phyloP scores from a whole-genome alignment of 257 asterid species.

The Capsicum chinense region DNA sequence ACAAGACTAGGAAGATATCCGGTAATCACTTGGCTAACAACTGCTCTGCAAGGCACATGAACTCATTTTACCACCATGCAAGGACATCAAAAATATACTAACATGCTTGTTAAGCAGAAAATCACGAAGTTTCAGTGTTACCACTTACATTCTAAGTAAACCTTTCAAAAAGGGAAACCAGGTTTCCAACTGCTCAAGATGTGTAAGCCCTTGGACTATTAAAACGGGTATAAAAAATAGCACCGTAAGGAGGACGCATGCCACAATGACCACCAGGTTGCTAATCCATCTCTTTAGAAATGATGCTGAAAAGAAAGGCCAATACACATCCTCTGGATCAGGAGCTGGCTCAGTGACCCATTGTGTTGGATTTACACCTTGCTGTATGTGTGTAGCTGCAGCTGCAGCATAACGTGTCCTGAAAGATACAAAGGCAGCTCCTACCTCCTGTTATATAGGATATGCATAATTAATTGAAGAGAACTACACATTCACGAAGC shows the following conservation, averaged over 20 bases:
- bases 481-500: not conserved
- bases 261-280: constrained; percentile 60
- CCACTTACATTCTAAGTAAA: constrained; percentile 68
- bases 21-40: constrained; percentile 80
- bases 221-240: constrained; percentile 82
- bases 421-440: constrained; percentile 97
- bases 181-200: constrained; percentile 82
- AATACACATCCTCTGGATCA: constrained; percentile 84
- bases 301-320: constrained; percentile 97
- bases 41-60: constrained; percentile 54
- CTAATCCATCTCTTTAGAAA: constrained; percentile 75
- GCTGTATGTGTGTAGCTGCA: constrained; percentile 68
- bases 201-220: constrained; percentile 91
- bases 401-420: constrained; percentile 84
- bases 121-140: not conserved
- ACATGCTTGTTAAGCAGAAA: not conserved
- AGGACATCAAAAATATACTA: not conserved
- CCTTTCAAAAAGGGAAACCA: constrained; percentile 81
- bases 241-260: constrained; percentile 61
- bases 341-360: constrained; percentile 96
- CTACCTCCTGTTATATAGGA: constrained; percentile 62
- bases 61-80: constrained; percentile 27
- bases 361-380: constrained; percentile 82
- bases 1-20: constrained; percentile 98
- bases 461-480: constrained; percentile 22